Evolutionary conservation across 1,139 yeast species (phyloP).

Genomic region (Lodderomyces orthopsilosis): DNA sequence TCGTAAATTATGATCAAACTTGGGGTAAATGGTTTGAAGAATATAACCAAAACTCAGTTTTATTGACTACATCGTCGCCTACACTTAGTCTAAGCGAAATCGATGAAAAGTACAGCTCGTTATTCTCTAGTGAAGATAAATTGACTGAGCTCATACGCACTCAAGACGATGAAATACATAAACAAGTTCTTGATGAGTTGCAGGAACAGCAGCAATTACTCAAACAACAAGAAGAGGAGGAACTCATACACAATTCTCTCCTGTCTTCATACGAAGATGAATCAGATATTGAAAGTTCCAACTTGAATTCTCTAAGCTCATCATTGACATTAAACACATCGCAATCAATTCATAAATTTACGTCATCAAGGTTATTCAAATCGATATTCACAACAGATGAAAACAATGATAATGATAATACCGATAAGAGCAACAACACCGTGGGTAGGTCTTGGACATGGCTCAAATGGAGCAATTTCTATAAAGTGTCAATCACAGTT

Average conservation of each 20-base stretch:
- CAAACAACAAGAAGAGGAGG: conserved; percentile 20
- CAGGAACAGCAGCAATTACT: conserved; percentile 19
- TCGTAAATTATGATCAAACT: conserved; percentile 24
- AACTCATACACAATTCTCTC: conserved; percentile 16
- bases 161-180: conserved; percentile 34
- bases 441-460: conserved; percentile 5
- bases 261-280: conserved; percentile 9
- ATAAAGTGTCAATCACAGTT: conserved; percentile 37
- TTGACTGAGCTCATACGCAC: conserved; percentile 18
- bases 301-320: conserved; percentile 33
- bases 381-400: conserved; percentile 20
- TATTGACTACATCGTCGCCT: conserved; percentile 22
- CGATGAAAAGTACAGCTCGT: conserved; percentile 2
- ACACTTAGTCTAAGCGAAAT: neutral
- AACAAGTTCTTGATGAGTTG: conserved; percentile 21
- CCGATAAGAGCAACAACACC: neutral
- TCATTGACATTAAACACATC: conserved; percentile 36
- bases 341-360: conserved; percentile 29
- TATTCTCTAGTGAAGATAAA: conserved; percentile 7
- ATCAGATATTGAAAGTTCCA: conserved; percentile 20
- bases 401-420: conserved; percentile 12
- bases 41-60: conserved; percentile 26
- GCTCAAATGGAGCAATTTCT: conserved; percentile 19
- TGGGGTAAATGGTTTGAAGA: conserved; percentile 37
- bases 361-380: conserved; percentile 34